A percentile compares a stretch with the other conserved stretches of the same genome.
These are phyloP conservation scores for Orbilia brochopaga DNA, from an alignment of 2,329 filamentous ascomycete genomes.

Conservation along the genomic window DNA sequence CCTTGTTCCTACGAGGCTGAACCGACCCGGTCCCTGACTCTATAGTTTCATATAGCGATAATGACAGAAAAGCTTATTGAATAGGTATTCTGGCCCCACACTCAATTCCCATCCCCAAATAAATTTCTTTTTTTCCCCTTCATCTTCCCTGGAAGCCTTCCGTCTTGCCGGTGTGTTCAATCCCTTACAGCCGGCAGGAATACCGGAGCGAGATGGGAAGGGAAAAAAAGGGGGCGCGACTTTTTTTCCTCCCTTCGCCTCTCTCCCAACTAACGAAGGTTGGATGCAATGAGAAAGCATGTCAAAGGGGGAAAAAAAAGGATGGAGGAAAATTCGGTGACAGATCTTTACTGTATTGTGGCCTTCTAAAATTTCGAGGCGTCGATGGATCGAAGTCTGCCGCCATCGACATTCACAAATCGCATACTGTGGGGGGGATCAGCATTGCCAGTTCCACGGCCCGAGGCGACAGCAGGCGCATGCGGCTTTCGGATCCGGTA, in stretches of 20 bases:
- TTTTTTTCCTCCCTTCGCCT: neutral
- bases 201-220: neutral
- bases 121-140: neutral
- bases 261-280: too few species aligned
- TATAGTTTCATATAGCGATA: conserved; percentile 40
- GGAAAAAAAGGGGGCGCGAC: neutral
- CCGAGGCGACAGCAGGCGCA: neutral
- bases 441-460: neutral
- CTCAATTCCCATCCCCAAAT: neutral
- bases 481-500: neutral
- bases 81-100: neutral
- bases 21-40: neutral
- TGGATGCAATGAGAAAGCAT: too few species aligned
- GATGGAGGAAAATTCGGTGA: too few species aligned
- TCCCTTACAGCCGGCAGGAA: neutral
- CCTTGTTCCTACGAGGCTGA: conserved; percentile 1
- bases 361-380: too few species aligned
- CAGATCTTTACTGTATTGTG: too few species aligned
- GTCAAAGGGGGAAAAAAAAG: too few species aligned
- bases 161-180: neutral
- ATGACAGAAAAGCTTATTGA: conserved; percentile 5
- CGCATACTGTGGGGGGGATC: neutral
- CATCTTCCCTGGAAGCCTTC: neutral
- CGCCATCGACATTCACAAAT: neutral
- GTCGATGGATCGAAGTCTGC: too few species aligned